A percentile compares a stretch with the other conserved stretches of the same genome.
These are phyloP conservation scores for Inonotus hispidus DNA, from an alignment of 1,284 basidiomycete genomes.

Conservation along the genomic window DNA sequence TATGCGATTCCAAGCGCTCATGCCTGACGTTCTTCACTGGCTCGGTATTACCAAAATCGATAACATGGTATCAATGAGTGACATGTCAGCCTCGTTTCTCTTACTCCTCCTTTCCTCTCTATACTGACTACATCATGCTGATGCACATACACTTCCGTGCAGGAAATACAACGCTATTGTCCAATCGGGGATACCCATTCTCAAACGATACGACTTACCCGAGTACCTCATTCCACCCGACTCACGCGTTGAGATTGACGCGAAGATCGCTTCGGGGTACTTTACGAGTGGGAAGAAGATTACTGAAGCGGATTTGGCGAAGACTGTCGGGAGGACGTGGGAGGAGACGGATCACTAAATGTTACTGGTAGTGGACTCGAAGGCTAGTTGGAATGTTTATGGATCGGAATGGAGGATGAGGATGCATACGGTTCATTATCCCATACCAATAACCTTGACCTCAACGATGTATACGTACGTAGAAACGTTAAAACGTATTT, in stretches of 20 bases:
- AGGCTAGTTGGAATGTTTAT: too few relatives aligned
- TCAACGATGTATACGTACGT: too few relatives aligned
- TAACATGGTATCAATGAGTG: slow-evolving; percentile 90
- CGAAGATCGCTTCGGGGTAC: slow-evolving; percentile 91
- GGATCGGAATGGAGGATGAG: too few relatives aligned
- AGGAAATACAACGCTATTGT: slow-evolving; percentile 96
- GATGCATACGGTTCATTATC: too few relatives aligned
- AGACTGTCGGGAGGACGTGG: slow-evolving; percentile 89
- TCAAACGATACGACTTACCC: slow-evolving; percentile 82
- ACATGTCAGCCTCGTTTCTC: slow-evolving; percentile 60
- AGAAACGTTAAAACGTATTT: too few relatives aligned
- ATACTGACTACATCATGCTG: neutral
- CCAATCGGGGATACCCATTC: slow-evolving; percentile 79
- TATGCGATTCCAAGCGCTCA: slow-evolving; percentile 91
- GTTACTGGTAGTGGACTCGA: neutral
- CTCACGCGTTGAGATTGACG: slow-evolving; percentile 92
- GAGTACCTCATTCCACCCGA: slow-evolving; percentile 86
- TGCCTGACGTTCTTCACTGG: slow-evolving; percentile 96
- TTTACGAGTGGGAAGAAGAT: slow-evolving; percentile 78
- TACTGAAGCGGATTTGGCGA: slow-evolving; percentile 69
- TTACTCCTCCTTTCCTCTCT: neutral
- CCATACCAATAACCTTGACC: too few relatives aligned
- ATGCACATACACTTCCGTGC: slow-evolving; percentile 4
- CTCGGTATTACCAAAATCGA: slow-evolving; percentile 87
- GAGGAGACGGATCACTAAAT: slow-evolving; percentile 69